Percentiles rank a stretch among this genome's conserved stretches.
Conservation (phyloP, 2,329 filamentous ascomycete genomes). For the Botrytis sinoallii region DNA sequence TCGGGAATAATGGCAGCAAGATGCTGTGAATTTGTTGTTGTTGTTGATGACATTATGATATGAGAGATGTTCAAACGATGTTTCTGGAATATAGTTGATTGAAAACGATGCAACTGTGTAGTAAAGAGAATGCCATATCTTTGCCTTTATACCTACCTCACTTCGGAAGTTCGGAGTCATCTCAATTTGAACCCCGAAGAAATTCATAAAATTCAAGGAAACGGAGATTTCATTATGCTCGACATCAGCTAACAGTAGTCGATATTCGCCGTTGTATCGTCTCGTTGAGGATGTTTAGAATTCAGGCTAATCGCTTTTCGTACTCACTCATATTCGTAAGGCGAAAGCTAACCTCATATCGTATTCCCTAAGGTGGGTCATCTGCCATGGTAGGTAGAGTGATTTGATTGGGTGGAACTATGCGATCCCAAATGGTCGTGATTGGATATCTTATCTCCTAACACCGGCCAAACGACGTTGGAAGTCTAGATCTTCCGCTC, state of each 20-base stretch:
- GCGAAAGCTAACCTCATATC: neutral
- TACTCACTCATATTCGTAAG: neutral
- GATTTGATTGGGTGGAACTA: neutral
- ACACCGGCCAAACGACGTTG: neutral
- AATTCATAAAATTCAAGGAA: neutral
- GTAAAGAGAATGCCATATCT: no score
- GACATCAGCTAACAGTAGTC: neutral
- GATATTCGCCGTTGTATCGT: neutral
- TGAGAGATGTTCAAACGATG: neutral
- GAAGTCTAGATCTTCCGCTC: neutral
- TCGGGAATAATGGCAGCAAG: constrained; percentile 10
- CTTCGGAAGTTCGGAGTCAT: neutral
- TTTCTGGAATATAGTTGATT: neutral
- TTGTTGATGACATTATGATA: neutral
- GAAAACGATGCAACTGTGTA: neutral
- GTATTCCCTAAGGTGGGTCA: neutral
- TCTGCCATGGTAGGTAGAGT: no score
- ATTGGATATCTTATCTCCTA: neutral
- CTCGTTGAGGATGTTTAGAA: neutral
- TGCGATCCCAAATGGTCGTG: neutral
- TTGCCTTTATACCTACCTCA: neutral
- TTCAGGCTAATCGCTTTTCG: neutral
- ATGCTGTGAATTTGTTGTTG: neutral
- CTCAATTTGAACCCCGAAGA: no score
- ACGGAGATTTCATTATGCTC: neutral